Base-by-base conservation (phyloP, 2,329 filamentous ascomycete genomes). In the Venturiaceae sp. region DNA sequence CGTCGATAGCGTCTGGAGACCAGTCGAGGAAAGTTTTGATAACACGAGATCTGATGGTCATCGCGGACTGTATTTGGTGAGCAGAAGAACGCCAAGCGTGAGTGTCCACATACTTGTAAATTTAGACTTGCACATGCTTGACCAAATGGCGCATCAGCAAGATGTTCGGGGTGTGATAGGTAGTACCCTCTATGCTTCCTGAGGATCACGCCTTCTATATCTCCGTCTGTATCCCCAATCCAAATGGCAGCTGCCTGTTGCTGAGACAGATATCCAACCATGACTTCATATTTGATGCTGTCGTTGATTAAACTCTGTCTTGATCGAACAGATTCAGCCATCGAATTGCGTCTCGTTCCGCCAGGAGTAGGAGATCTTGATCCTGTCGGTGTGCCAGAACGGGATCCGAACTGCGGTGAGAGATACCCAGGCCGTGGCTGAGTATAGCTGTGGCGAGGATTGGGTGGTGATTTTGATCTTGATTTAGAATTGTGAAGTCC, bases 261-360 rank as follows among this genome's bases (percentile, higher is more conserved):
- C 70, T 91, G 87, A 71, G 90, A 90, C 28, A 92, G 76, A 69
- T 89, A 90, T 72, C 88, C 90, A 61, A 88, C 86, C 87, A 91
- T 91, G 61, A 91, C 85, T 70, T 91, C 87, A 66, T 90, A 85
- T 71, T 87, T 88, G 71, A 90, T 87, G 62, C 88, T 86, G 60
- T 88, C 85, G 61, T 65, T 62, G n/a, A 28, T 47, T 13, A 32
- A 23, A n/a, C 58, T 58, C 21, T 57, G 34, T 46, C 16, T 55
- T 16, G 46, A 39, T 30, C 46, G 21, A 60, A 59, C 54, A 4
- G 60, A 63, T 3, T 47, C 54, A 36, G 56, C 30, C 39, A 63
- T 59, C 11, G 65, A 67, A 39, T 39, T 39, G 36, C 36, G 36
- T 39, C 36, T 39, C 36, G 36, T 39, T n/a, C 36, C 36, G 4